A percentile compares a stretch with the other conserved stretches of the same genome.
Evolutionary conservation across 2,329 filamentous ascomycete species (phyloP).

Genomic region (Graphium sp.): DNA sequence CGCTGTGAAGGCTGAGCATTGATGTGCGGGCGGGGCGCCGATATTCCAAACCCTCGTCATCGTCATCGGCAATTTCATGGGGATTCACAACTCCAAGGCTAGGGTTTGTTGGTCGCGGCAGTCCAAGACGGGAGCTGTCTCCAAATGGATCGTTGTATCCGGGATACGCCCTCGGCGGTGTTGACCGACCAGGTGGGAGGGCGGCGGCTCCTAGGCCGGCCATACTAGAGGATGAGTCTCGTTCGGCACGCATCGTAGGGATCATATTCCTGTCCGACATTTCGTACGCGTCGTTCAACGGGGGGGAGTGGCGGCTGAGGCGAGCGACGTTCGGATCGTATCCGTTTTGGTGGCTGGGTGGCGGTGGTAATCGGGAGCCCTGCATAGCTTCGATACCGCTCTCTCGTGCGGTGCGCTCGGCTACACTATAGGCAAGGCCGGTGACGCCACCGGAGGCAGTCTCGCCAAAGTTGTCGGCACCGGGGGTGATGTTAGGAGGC

Average conservation of each 20-base stretch:
- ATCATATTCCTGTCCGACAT: conserved; percentile 1
- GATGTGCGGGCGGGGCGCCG: conserved; percentile 32
- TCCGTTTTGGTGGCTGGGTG: too few species aligned
- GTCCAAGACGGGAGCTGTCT: too few species aligned
- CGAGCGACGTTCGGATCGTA: too few species aligned
- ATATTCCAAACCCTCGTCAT: conserved; percentile 63
- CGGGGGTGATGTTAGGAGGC: conserved; percentile 32
- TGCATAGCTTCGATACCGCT: conserved; percentile 48
- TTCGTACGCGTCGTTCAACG: too few species aligned
- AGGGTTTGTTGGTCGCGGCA: conserved; percentile 12
- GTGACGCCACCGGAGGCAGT: conserved; percentile 48
- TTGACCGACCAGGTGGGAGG: conserved; percentile 16
- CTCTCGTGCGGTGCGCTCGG: conserved; percentile 45
- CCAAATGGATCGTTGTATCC: conserved; percentile 8
- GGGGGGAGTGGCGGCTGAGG: too few species aligned
- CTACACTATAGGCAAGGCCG: conserved; percentile 49
- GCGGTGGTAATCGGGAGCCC: too few species aligned
- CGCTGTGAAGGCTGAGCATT: conserved; percentile 30
- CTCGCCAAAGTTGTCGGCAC: conserved; percentile 50
- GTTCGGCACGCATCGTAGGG: conserved; percentile 10
- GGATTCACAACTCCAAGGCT: conserved; percentile 52
- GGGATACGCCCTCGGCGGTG: conserved; percentile 41
- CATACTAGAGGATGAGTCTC: conserved; percentile 24
- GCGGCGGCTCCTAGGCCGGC: conserved; percentile 18
- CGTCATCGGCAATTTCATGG: conserved; percentile 69